Conservation (phyloP, 2,329 filamentous ascomycete genomes). For the Sporothrix mexicana region DNA sequence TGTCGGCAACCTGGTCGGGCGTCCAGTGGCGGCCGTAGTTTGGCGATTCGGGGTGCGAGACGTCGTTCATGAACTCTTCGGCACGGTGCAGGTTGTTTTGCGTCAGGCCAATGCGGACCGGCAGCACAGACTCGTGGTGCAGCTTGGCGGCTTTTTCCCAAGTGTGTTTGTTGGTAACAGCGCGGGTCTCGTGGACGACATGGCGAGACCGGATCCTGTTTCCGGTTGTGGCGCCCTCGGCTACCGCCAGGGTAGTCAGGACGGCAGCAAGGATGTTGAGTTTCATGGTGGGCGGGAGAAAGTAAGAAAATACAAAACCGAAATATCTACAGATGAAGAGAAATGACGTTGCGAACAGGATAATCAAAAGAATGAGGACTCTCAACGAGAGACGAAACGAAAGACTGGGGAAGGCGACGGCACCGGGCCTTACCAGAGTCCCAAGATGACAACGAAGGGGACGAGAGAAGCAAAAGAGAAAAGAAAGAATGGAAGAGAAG, state of each 20-base stretch:
- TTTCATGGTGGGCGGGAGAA: constrained; percentile 38
- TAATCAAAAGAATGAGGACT: constrained; percentile 14
- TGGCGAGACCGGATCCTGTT: constrained; percentile 34
- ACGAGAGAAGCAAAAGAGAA: background rate
- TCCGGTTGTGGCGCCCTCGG: constrained; percentile 39
- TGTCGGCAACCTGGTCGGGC: constrained; percentile 49
- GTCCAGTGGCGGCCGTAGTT: constrained; percentile 57
- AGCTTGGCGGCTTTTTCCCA: constrained; percentile 41
- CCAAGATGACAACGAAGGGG: background rate
- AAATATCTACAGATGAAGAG: background rate
- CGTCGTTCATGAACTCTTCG: constrained; percentile 51
- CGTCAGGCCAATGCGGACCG: constrained; percentile 52
- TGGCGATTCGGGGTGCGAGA: constrained; percentile 52
- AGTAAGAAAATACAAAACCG: background rate
- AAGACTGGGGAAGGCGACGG: constrained; percentile 26
- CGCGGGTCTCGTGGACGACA: constrained; percentile 46
- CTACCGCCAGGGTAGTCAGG: constrained; percentile 44
- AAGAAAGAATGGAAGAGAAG: background rate
- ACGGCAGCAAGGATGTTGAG: constrained; percentile 38
- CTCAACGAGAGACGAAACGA: constrained; percentile 8
- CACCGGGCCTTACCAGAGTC: constrained; percentile 26
- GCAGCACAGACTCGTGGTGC: constrained; percentile 41
- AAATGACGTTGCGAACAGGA: background rate
- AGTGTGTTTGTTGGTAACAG: constrained; percentile 35
- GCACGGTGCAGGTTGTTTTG: constrained; percentile 55